phyloP scores from a whole-genome alignment of 208 protist species.

The Acanthamoeba royreba region DNA sequence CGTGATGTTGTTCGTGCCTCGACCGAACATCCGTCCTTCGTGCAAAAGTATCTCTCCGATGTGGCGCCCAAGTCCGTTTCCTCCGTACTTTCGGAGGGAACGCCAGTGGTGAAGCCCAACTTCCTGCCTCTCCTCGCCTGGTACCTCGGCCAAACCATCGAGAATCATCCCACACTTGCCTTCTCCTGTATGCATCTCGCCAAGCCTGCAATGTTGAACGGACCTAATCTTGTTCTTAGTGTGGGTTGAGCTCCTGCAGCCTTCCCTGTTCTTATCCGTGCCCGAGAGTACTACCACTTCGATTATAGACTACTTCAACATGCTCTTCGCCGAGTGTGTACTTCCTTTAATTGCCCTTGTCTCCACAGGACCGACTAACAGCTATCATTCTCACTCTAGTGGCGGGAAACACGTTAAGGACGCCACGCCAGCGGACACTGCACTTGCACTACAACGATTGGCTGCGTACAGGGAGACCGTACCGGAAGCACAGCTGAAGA shows the following conservation, averaged over 20 bases:
- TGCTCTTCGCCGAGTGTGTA: background rate
- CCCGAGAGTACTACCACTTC: background rate
- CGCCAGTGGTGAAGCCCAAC: background rate
- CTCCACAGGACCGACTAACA: no score
- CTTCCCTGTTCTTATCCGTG: background rate
- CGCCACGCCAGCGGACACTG: background rate
- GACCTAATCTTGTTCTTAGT: no score
- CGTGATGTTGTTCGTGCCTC: background rate
- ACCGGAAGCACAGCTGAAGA: background rate
- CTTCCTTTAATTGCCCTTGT: no score
- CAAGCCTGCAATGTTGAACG: no score
- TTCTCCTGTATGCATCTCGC: background rate
- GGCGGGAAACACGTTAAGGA: background rate
- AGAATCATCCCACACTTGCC: background rate
- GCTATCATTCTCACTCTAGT: background rate
- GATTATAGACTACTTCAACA: background rate
- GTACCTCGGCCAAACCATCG: conserved; percentile 7
- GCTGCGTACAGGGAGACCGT: background rate
- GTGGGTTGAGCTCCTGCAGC: background rate
- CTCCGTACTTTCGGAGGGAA: background rate
- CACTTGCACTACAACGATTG: background rate
- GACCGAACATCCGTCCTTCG: background rate
- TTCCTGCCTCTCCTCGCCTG: background rate
- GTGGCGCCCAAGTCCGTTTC: no score
- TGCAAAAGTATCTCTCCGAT: background rate